Evolutionary conservation across 2,329 filamentous ascomycete genomes (phyloP), one percentile per base, ranked within the genome.

Genomic region (Venturia aucupariae): DNA sequence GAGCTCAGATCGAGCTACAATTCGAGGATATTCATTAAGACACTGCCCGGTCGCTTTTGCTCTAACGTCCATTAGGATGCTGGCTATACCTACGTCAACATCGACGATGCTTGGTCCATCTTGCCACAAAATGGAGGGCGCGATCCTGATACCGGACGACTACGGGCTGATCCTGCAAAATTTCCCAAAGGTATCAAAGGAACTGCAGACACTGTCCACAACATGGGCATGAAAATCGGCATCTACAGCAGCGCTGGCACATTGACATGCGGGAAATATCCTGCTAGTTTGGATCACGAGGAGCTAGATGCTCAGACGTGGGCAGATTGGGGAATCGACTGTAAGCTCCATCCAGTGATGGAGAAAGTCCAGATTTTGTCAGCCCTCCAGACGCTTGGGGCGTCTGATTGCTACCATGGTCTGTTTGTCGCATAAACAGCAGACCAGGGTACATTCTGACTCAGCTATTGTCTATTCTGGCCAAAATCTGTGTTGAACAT

Each of bases 151-250:
- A 67, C 70, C 39, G 67, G 73, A 68, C 67, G 76, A 70, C 64
- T 79, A 71, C 59, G 73, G 69, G 67, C 75, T 65, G 64, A 76
- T 67, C 71, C 73, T 0, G 70, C 67, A 2, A 82, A 80, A 65
- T 88, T 87, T 65, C 85, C 86, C 0, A 74, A 79, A 22, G 86
- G 85, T 0, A 85, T 88, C 66, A 77, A 76, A 10, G 78, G 80
- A 0, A 71, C 82, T 1, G 84, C 83, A 1, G 73, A 81, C 30
- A 70, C 81, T 65, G 77, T 87, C 24, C 85, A 88, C 66, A 73
- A 68, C 1, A 69, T 84, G 67, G 84, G 83, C 1, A 69, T 88
- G 55, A 88, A 87, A 70, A 74, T 86, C 11, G 86, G 86, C 0
- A 86, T 88, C 65, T 88, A 88, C 69, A 81, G 81, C 68, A 81